These are phyloP conservation scores for Suillus americanus DNA, from an alignment of 768 basidiomycete genomes.

Conservation along the genomic window DNA sequence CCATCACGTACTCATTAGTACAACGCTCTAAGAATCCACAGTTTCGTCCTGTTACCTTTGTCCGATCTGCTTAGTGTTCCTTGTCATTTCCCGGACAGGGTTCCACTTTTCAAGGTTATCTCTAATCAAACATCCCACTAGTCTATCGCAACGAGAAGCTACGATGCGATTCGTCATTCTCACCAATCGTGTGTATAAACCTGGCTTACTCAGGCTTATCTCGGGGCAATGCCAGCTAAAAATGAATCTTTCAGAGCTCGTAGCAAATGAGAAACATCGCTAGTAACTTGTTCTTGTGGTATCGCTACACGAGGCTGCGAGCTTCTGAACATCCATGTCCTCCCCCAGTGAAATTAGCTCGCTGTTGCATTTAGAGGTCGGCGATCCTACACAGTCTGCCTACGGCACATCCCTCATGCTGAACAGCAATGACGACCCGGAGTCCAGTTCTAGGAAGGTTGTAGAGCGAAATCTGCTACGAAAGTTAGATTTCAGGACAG, in stretches of 20 bases:
- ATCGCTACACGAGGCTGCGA: background rate
- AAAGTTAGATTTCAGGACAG: constrained; percentile 42
- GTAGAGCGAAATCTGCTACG: constrained; percentile 41
- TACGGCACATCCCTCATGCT: background rate
- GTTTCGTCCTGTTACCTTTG: too few species aligned
- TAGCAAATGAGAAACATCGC: background rate
- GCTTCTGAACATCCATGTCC: background rate
- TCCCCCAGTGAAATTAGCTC: background rate
- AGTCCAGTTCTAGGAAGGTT: constrained; percentile 21
- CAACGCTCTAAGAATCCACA: too few species aligned
- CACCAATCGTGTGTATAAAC: background rate
- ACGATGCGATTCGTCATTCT: background rate
- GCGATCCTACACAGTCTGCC: background rate
- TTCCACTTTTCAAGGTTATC: too few species aligned
- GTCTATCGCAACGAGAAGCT: background rate
- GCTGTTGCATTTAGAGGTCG: background rate
- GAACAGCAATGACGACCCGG: background rate
- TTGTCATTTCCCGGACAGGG: too few species aligned
- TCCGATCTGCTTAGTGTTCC: too few species aligned
- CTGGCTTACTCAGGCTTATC: background rate
- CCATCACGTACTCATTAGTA: too few species aligned
- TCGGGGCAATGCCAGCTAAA: background rate
- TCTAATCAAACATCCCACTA: background rate
- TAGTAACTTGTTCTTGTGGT: background rate
- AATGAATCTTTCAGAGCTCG: background rate